Evolutionary conservation across 257 asterid species (phyloP).

Genomic region (Plantago major): DNA sequence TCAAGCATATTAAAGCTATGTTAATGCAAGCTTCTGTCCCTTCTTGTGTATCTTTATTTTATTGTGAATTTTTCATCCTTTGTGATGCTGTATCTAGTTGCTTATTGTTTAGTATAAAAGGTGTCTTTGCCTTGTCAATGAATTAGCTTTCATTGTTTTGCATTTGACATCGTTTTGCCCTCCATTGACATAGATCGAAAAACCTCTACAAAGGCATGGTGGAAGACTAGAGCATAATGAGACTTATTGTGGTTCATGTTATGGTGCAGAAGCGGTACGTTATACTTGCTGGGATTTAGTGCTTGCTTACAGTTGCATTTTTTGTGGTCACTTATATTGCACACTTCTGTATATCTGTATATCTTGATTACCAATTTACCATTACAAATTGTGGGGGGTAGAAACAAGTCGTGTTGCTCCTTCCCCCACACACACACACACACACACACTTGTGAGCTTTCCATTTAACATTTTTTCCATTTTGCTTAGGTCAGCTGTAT

Average conservation of each 20-base stretch:
- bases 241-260: slow-evolving; percentile 98
- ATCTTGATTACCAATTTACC: background rate
- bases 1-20: slow-evolving; percentile 11
- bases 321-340: slow-evolving; percentile 8
- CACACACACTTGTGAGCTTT: slow-evolving; percentile 1
- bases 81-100: slow-evolving; percentile 21
- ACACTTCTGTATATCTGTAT: slow-evolving; percentile 14
- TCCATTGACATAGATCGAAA: slow-evolving; percentile 53
- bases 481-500: background rate
- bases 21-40: slow-evolving; percentile 2
- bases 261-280: slow-evolving; percentile 83
- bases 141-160: background rate
- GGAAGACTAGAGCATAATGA: slow-evolving; percentile 96
- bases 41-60: slow-evolving; percentile 2
- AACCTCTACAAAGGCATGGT: slow-evolving; percentile 88
- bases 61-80: slow-evolving; percentile 8
- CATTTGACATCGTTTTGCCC: background rate
- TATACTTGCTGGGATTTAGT: slow-evolving; percentile 18
- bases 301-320: background rate
- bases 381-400: no score
- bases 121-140: background rate
- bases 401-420: background rate
- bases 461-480: background rate
- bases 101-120: background rate
- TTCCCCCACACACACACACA: no score